A percentile compares a stretch with the other conserved stretches of the same genome.
Evolutionary conservation across 805 yeast genomes (phyloP).

Genomic region (Wickerhamiella alocasiicola): DNA sequence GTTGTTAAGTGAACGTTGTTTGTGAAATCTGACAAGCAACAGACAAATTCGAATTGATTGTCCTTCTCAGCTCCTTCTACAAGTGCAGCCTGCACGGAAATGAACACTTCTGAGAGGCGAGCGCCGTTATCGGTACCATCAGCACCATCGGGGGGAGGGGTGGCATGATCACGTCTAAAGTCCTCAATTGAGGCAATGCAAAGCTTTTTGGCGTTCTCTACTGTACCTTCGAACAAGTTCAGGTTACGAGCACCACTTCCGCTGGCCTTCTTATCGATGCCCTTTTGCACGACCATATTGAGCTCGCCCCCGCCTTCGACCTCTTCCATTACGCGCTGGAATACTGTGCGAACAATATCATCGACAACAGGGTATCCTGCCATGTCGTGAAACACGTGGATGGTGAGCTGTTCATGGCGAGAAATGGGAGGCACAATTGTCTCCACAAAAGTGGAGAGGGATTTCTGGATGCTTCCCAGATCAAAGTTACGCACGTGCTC

Average conservation of each 20-base stretch:
- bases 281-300: slow-evolving; percentile 38
- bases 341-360: slow-evolving; percentile 37
- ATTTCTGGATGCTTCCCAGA: slow-evolving; percentile 23
- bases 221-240: slow-evolving; percentile 62
- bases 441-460: slow-evolving; percentile 29
- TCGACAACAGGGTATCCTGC: slow-evolving; percentile 38
- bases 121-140: slow-evolving; percentile 15
- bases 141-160: slow-evolving; percentile 14
- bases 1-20: slow-evolving; percentile 63
- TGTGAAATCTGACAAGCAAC: slow-evolving; percentile 64
- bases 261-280: slow-evolving; percentile 29
- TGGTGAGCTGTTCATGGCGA: slow-evolving; percentile 32
- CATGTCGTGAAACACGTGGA: slow-evolving; percentile 35
- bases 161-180: slow-evolving; percentile 31
- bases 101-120: slow-evolving; percentile 45
- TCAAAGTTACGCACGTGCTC: slow-evolving; percentile 13
- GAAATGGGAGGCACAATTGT: slow-evolving; percentile 35
- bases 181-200: slow-evolving; percentile 78
- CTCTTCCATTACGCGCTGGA: slow-evolving; percentile 47
- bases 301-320: slow-evolving; percentile 60
- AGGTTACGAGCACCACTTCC: slow-evolving; percentile 37
- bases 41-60: slow-evolving; percentile 53
- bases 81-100: slow-evolving; percentile 52
- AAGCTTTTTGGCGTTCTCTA: slow-evolving; percentile 76
- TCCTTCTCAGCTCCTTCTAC: slow-evolving; percentile 4